Conservation (phyloP, 2,329 filamentous ascomycete genomes). For the Penicillium sp. region DNA sequence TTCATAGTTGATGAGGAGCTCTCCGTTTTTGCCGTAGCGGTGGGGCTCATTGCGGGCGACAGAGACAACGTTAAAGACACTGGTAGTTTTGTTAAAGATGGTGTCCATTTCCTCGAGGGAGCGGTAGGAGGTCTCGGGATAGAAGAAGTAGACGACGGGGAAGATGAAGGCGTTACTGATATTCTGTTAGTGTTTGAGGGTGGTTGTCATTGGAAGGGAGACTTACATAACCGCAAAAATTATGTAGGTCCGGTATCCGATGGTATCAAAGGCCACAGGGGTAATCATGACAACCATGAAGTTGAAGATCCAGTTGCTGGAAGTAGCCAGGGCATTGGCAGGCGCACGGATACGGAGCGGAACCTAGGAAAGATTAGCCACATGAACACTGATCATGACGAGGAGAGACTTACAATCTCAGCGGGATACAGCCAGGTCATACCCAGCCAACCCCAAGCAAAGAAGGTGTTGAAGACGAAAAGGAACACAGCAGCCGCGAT, state of each 20-base stretch:
- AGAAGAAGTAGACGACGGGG: conserved; percentile 58
- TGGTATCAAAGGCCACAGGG: conserved; percentile 56
- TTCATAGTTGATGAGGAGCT: conserved; percentile 54
- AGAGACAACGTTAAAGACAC: conserved; percentile 49
- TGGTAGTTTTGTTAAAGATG: conserved; percentile 57
- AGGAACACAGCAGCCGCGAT: conserved; percentile 53
- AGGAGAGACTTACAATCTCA: conserved; percentile 52
- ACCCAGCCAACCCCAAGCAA: conserved; percentile 59
- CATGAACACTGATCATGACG: neutral
- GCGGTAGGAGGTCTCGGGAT: conserved; percentile 57
- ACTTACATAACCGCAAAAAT: conserved; percentile 52
- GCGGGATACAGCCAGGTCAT: conserved; percentile 64
- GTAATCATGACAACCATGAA: conserved; percentile 66
- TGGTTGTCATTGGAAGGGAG: neutral
- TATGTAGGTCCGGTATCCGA: conserved; percentile 54
- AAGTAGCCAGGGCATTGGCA: conserved; percentile 22
- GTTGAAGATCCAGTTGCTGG: conserved; percentile 47
- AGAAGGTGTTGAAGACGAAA: conserved; percentile 63
- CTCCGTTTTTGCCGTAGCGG: conserved; percentile 57
- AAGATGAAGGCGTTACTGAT: conserved; percentile 51
- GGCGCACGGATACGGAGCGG: conserved; percentile 35
- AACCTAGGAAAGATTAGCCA: conserved; percentile 16
- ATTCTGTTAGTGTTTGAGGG: conserved; percentile 3
- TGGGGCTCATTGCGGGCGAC: conserved; percentile 52
- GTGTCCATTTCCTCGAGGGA: conserved; percentile 66